Evolutionary conservation across 306 rosid species (phyloP).

Genomic region (Cicer chorassanicum): DNA sequence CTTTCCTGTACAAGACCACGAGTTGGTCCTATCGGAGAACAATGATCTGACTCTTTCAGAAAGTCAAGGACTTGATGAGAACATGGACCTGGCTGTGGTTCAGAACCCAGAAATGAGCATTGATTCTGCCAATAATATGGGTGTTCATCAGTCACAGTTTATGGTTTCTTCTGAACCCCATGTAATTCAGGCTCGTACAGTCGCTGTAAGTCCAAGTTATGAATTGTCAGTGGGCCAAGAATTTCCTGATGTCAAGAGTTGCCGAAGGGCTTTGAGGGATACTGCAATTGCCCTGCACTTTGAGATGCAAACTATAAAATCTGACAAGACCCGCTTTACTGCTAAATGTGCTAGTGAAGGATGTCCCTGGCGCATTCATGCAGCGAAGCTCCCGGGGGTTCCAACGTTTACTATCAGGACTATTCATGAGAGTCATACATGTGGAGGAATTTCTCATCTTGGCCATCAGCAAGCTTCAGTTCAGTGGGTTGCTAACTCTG

Average conservation of each 20-base stretch:
- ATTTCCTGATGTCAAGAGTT: slow-evolving; percentile 77
- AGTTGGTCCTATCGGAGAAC: slow-evolving; percentile 54
- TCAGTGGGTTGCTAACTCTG: slow-evolving; percentile 80
- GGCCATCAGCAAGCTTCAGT: slow-evolving; percentile 90
- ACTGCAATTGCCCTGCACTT: slow-evolving; percentile 76
- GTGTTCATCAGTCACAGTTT: slow-evolving; percentile 47
- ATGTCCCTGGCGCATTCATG: slow-evolving; percentile 85
- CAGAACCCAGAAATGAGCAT: slow-evolving; percentile 68
- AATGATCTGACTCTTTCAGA: slow-evolving; percentile 68
- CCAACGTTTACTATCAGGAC: slow-evolving; percentile 83
- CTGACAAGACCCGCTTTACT: slow-evolving; percentile 79
- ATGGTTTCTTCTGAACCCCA: background rate
- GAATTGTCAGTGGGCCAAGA: slow-evolving; percentile 56
- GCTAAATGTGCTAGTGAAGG: slow-evolving; percentile 80
- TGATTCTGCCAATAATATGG: slow-evolving; percentile 57
- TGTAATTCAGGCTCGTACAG: slow-evolving; percentile 6
- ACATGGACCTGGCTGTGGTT: slow-evolving; percentile 56
- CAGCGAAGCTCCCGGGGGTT: slow-evolving; percentile 82
- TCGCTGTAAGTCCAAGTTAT: background rate
- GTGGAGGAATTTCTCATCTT: slow-evolving; percentile 77
- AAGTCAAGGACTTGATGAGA: slow-evolving; percentile 69
- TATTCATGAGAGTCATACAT: slow-evolving; percentile 66
- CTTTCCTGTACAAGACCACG: slow-evolving; percentile 59
- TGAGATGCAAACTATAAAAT: slow-evolving; percentile 75
- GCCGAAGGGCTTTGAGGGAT: slow-evolving; percentile 76